These are phyloP conservation scores for Eucalyptus rudis DNA, from an alignment of 345 rosid genomes.

Conservation along the genomic window DNA sequence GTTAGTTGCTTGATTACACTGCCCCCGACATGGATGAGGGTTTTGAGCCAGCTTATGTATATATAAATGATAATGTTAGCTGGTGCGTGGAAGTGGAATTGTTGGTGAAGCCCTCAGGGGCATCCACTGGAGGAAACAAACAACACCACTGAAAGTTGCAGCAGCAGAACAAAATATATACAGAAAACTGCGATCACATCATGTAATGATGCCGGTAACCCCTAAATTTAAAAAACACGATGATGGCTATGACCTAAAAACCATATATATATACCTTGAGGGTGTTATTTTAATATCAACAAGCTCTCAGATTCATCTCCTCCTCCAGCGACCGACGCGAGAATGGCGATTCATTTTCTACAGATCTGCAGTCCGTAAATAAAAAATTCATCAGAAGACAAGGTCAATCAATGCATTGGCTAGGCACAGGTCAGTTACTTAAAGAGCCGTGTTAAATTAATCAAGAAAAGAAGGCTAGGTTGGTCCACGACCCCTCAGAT, in stretches of 20 bases:
- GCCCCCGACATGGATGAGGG: no score
- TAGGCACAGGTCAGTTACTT: neutral
- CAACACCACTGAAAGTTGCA: neutral
- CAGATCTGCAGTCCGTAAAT: slow-evolving; percentile 2
- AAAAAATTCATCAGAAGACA: neutral
- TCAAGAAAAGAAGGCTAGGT: neutral
- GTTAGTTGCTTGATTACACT: neutral
- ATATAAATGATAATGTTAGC: neutral
- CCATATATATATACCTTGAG: neutral
- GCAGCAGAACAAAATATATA: neutral
- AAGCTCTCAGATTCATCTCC: neutral
- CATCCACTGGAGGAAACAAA: neutral
- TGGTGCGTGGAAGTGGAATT: neutral
- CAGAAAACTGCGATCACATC: neutral
- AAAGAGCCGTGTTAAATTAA: neutral
- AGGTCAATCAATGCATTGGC: slow-evolving; percentile 12
- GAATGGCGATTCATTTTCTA: neutral
- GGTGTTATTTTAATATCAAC: neutral
- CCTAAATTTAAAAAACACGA: neutral
- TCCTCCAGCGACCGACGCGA: neutral
- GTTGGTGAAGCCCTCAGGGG: neutral
- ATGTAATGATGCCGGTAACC: neutral
- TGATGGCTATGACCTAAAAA: neutral
- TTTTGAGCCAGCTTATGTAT: no score
- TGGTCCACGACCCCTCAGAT: neutral